phyloP scores from a whole-genome alignment of 2,329 filamentous ascomycete genomes.

The Orbilia blumenaviensis region DNA sequence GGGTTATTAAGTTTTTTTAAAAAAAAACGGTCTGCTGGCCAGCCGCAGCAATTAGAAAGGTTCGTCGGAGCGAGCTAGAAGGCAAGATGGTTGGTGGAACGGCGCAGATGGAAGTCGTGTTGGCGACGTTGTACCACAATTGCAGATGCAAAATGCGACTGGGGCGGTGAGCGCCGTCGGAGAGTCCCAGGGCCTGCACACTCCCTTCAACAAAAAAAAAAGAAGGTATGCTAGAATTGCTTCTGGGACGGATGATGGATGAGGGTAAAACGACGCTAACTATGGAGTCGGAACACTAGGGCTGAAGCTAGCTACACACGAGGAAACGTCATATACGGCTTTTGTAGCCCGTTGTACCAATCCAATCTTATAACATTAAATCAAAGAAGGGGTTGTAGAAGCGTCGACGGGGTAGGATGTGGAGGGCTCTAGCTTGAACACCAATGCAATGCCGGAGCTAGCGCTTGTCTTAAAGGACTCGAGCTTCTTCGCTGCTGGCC shows the following conservation, averaged over 20 bases:
- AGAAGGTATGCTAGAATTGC: background rate
- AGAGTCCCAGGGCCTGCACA: constrained; percentile 11
- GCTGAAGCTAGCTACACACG: constrained; percentile 13
- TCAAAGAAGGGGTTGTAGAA: background rate
- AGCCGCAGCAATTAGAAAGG: background rate
- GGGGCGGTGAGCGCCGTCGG: constrained; percentile 18
- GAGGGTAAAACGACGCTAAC: background rate
- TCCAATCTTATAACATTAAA: background rate
- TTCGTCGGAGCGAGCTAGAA: background rate
- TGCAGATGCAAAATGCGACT: background rate
- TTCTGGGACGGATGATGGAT: background rate
- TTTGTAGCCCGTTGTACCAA: constrained; percentile 9
- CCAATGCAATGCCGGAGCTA: constrained; percentile 7
- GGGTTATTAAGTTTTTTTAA: background rate
- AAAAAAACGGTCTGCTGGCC: background rate
- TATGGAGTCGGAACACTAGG: background rate
- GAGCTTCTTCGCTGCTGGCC: too few relatives aligned
- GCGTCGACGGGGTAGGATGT: background rate
- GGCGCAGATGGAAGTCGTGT: constrained; percentile 17
- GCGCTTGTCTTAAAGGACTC: constrained; percentile 3
- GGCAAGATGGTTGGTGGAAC: constrained; percentile 9
- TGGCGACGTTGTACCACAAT: constrained; percentile 21
- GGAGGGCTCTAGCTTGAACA: background rate
- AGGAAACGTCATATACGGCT: constrained; percentile 32
- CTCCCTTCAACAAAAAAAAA: constrained; percentile 12